Conservation (phyloP, 208 protist genomes). For the Jaenimonas drosophilae region DNA sequence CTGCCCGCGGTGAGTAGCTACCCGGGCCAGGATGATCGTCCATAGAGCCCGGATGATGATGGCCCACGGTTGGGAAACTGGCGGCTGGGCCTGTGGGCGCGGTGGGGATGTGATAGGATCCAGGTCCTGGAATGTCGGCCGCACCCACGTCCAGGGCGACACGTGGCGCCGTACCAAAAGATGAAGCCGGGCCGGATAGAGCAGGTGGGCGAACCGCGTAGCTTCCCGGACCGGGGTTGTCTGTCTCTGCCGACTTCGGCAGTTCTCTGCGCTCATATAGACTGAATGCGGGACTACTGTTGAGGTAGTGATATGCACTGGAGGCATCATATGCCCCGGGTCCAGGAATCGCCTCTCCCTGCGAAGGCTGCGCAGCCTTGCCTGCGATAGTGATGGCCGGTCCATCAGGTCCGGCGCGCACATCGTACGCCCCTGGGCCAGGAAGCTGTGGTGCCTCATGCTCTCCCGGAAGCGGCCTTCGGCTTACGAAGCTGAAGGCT, state of each 20-base stretch:
- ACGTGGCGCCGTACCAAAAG: not conserved
- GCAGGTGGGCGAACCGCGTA: constrained; percentile 5
- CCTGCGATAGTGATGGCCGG: not conserved
- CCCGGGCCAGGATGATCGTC: not conserved
- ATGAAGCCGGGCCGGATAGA: not conserved
- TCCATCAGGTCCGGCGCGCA: not conserved
- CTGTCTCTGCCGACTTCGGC: constrained; percentile 3
- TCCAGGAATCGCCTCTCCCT: constrained; percentile 10
- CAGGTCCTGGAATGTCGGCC: not conserved
- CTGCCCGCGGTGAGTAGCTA: not conserved
- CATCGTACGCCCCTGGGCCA: too few species aligned
- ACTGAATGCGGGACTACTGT: not conserved
- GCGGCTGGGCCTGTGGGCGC: not conserved
- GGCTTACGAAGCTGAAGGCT: not conserved
- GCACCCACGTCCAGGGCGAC: not conserved
- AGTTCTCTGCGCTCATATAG: not conserved
- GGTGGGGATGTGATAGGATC: not conserved
- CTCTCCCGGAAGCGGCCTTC: not conserved
- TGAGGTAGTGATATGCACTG: not conserved
- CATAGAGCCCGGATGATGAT: not conserved
- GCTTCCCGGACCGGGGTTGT: constrained; percentile 10
- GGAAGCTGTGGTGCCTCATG: not conserved
- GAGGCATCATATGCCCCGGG: constrained; percentile 21
- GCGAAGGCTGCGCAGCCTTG: constrained; percentile 5
- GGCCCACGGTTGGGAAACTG: not conserved